A percentile compares a stretch with the other conserved stretches of the same genome.
phyloP scores from a whole-genome alignment of 306 rosid species.

The Vachellia collinsii region DNA sequence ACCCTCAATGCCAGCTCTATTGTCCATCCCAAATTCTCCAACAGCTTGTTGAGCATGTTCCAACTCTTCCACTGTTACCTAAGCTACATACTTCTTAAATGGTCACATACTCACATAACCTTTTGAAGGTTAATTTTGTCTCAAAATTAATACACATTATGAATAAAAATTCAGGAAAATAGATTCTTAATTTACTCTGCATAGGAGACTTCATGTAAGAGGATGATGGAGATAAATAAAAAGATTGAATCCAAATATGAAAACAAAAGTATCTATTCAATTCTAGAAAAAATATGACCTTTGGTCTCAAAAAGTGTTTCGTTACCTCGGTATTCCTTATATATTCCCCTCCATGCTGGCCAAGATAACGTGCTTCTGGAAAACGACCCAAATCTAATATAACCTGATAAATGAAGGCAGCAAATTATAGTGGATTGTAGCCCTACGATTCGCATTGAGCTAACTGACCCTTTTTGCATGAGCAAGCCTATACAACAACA shows the following conservation, averaged over 20 bases:
- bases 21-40: slow-evolving; percentile 72
- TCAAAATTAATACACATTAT: neutral
- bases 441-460: neutral
- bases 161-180: slow-evolving; percentile 7
- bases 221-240: neutral
- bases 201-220: neutral
- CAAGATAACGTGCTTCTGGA: slow-evolving; percentile 72
- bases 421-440: neutral
- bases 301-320: neutral
- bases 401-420: slow-evolving; percentile 44
- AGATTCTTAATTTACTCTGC: neutral
- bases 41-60: slow-evolving; percentile 65
- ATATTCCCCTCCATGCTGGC: slow-evolving; percentile 48
- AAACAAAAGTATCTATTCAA: slow-evolving; percentile 6
- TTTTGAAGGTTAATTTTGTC: neutral
- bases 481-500: neutral
- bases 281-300: slow-evolving; percentile 11
- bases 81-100: slow-evolving; percentile 38
- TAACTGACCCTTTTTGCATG: neutral
- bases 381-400: slow-evolving; percentile 69
- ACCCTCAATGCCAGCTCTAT: slow-evolving; percentile 81
- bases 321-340: slow-evolving; percentile 59
- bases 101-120: slow-evolving; percentile 34
- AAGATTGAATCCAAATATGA: neutral
- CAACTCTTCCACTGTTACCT: slow-evolving; percentile 72